Evolutionary conservation across 176 grass and related monocot species (phyloP), one percentile per base, ranked within the genome.

Genomic region (Alloteropsis semialata): DNA sequence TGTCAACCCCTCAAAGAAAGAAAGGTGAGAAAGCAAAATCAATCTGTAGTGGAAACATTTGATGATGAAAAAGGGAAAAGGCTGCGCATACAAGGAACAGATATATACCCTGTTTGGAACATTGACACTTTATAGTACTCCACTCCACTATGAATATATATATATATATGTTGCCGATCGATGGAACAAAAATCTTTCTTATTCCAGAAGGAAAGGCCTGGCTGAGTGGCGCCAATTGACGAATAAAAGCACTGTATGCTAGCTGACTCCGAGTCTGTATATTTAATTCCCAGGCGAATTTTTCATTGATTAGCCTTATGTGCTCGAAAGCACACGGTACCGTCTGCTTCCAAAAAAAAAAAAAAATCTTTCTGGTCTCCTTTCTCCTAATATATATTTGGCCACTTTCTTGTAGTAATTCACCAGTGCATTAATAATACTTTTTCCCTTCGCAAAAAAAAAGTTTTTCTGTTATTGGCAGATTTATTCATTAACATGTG

Each of bases 151-250:
- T 65, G 19, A 4, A 16, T 51, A 34, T 37, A 65, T 36, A n/a
- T n/a, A n/a, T n/a, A n/a, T n/a, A n/a, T n/a, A 10, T 48, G 48
- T 46, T 65, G 37, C 24, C 21, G n/a, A 77, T 21, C n/a, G 7
- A 65, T 65, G 51, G 70, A 84, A 84, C 25, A 64, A 65, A 74
- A 74, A 83, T 62, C 70, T 63, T n/a, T 49, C 50, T 79, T 66
- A 66, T 66, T 79, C 53, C 22, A 41, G 8, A 18, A 59, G 56
- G 24, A 59, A 16, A 58, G 56, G 34, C 38, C 3, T 43, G 18
- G 5, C 56, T 62, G 56, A 44, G 56, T 29, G 75, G 75, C 27
- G 56, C 15, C 28, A 27, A 44, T 77, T 21, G 41, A 22, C 49
- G 24, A 69, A 21, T 33, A 33, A 74, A 45, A 70, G 30, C 15